Evolutionary conservation across 1,139 yeast genomes (phyloP).

Genomic region (Suhomyces coccinellae): DNA sequence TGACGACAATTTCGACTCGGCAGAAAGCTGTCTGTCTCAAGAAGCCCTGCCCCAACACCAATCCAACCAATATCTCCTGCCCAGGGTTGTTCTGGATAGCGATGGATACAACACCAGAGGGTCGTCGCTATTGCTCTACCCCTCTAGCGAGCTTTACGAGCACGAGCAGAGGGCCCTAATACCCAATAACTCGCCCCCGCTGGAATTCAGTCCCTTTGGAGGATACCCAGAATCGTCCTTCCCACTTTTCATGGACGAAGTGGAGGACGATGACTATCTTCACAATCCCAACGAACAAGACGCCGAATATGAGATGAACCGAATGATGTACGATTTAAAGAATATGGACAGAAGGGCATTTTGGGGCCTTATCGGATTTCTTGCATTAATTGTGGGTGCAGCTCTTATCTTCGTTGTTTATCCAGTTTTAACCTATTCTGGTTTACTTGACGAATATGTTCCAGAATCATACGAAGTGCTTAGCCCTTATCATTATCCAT

Average conservation of each 20-base stretch:
- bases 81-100: not conserved
- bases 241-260: conserved; percentile 29
- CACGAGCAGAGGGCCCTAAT: not conserved
- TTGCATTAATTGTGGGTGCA: conserved; percentile 20
- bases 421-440: conserved; percentile 28
- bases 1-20: not conserved
- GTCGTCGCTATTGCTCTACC: not conserved
- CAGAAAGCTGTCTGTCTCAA: not conserved
- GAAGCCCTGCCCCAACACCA: not conserved
- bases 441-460: conserved; percentile 15
- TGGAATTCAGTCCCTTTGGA: conserved; percentile 28
- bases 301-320: conserved; percentile 28
- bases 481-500: conserved; percentile 24
- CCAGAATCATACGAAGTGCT: conserved; percentile 25
- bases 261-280: conserved; percentile 29
- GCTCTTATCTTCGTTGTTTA: conserved; percentile 22
- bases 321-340: conserved; percentile 27
- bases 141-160: not conserved
- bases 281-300: conserved; percentile 32
- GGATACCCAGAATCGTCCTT: conserved; percentile 31
- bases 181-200: not conserved
- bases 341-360: conserved; percentile 24
- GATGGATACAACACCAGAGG: conserved; percentile 1
- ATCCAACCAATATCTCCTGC: not conserved
- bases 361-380: conserved; percentile 24